phyloP scores from a whole-genome alignment of 208 protist genomes.

The Leishmania braziliensis region DNA sequence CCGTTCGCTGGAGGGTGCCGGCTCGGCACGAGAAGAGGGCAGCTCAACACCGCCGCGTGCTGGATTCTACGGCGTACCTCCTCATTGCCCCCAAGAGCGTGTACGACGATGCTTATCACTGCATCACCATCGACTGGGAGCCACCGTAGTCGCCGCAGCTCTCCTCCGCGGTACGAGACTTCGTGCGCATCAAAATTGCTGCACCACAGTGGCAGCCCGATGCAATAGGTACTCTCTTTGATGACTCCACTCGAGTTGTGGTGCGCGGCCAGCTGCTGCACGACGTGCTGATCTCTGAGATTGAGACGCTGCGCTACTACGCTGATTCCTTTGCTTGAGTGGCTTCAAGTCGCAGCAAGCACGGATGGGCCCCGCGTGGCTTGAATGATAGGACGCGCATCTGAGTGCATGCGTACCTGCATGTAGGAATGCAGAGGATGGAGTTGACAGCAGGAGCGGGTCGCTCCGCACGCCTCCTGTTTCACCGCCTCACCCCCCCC shows the following conservation, averaged over 20 bases:
- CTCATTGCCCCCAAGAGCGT: slow-evolving; percentile 14
- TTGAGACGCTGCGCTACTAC: slow-evolving; percentile 41
- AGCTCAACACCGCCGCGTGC: slow-evolving; percentile 38
- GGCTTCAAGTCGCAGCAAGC: not conserved
- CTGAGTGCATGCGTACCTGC: not conserved
- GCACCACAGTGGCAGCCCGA: slow-evolving; percentile 20
- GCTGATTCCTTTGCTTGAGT: slow-evolving; percentile 5
- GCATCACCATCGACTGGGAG: slow-evolving; percentile 49
- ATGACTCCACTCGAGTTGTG: slow-evolving; percentile 14
- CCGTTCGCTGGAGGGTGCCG: slow-evolving; percentile 21
- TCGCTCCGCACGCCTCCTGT: not conserved
- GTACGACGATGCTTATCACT: slow-evolving; percentile 41
- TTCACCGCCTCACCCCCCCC: not conserved
- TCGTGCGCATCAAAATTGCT: slow-evolving; percentile 21
- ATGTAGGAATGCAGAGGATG: not conserved
- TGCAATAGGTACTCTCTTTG: slow-evolving; percentile 18
- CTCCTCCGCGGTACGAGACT: slow-evolving; percentile 13
- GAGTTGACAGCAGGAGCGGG: not conserved
- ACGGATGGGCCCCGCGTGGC: not conserved
- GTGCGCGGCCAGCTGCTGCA: slow-evolving; percentile 37
- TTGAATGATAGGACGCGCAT: not conserved
- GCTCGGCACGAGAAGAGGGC: slow-evolving; percentile 34
- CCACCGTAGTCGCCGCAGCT: slow-evolving; percentile 22
- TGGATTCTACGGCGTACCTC: slow-evolving; percentile 26
- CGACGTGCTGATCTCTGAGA: slow-evolving; percentile 46